Evolutionary conservation across 140 eudicot genomes (phyloP), one percentile per base, ranked within the genome.

Genomic region (Cichorium intybus): DNA sequence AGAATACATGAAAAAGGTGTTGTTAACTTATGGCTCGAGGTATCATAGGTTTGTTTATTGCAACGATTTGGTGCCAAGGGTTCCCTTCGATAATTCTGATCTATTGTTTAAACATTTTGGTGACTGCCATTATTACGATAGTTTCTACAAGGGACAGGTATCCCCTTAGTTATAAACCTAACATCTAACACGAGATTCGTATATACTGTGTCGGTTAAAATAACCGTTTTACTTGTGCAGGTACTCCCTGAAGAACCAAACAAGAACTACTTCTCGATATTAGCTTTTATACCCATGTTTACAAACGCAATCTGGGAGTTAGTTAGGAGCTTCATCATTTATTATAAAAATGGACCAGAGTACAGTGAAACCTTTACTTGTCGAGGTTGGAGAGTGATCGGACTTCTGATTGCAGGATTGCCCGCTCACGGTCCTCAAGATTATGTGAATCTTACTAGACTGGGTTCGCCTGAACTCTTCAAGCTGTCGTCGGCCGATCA

Each of bases 91-190:
- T 74, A 72, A 34, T 43, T 68, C 73, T 2, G 68, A 79, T 10
- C 10, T 57, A 9, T 61, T 66, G 69, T 85, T 79, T 66, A 85
- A 74, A 74, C 94, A 85, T 60, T 85, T 85, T 64, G 95, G 89
- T 24, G 55, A 60, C 0, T 85, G 95, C 37, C 31, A 76, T 16
- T 77, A 73, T 59, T 82, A 17, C 51, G 53, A 85, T 61, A 74
- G 84, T 79, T 52, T 70, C 66, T 85, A 85, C 64, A 53, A 59
- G 49, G 80, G 75, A n/a, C 63, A 80, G 67, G 84, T 84, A 47
- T 70, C 6, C 12, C 60, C 26, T 26, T 54, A 23, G 60, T 54
- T n/a, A n/a, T 39, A 39, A 8, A 35, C n/a, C 6, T 14, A 60
- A 24, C 10, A 3, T 29, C n/a, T 20, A 39, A 6, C n/a, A 35